phyloP scores from a whole-genome alignment of 371 early-diverging fungal species.

The Apophysomyces sp. region DNA sequence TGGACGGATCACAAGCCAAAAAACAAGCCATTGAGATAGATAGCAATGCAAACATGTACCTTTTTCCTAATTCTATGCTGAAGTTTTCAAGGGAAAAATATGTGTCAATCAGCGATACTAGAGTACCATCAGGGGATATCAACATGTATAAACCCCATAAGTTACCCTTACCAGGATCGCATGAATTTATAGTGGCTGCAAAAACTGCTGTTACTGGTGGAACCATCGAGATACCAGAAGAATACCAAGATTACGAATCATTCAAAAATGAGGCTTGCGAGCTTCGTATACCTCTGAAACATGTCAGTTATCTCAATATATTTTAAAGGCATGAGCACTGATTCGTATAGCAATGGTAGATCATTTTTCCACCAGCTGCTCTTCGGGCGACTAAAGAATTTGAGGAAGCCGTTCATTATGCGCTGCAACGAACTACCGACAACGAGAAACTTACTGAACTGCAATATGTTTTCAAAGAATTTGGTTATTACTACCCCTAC shows the following conservation, averaged over 20 bases:
- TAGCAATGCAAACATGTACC: not conserved
- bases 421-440: not conserved
- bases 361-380: not conserved
- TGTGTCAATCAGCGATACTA: no score
- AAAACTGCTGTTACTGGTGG: not conserved
- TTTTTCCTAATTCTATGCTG: not conserved
- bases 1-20: not conserved
- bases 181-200: not conserved
- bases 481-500: not conserved
- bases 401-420: not conserved
- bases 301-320: not conserved
- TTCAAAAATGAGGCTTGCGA: not conserved
- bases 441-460: not conserved
- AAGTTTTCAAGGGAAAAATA: not conserved
- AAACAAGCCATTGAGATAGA: not conserved
- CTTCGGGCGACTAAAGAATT: not conserved
- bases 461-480: not conserved
- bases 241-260: no score
- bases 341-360: not conserved
- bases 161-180: not conserved
- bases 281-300: not conserved
- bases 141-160: not conserved
- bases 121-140: not conserved
- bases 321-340: not conserved
- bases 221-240: not conserved